Evolutionary conservation across 805 yeast species (phyloP).

Genomic region (Schizosaccharomyces japonicus): DNA sequence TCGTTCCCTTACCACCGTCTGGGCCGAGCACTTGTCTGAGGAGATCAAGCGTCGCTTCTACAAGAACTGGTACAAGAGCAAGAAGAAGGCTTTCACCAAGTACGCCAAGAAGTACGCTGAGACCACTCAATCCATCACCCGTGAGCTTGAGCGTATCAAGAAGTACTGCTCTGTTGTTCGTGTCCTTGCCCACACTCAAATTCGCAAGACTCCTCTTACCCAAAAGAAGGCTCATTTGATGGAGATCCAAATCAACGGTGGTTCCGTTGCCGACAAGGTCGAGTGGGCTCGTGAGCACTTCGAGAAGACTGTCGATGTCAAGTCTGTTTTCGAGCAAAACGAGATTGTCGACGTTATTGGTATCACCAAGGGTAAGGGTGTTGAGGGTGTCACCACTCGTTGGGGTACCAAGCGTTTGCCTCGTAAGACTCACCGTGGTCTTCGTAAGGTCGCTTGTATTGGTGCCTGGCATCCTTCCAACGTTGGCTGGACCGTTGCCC

Average conservation of each 20-base stretch:
- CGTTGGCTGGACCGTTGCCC: conserved; percentile 98
- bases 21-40: conserved; percentile 99
- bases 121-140: conserved; percentile 55
- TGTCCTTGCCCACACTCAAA: conserved; percentile 97
- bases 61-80: conserved; percentile 99
- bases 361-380: conserved; percentile 99
- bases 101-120: conserved; percentile 91
- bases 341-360: conserved; percentile 97
- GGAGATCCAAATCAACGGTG: conserved; percentile 99
- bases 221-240: conserved; percentile 99
- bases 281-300: conserved; percentile 97
- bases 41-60: conserved; percentile 99
- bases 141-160: conserved; percentile 93
- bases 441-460: conserved; percentile 99
- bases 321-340: conserved; percentile 92
- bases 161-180: conserved; percentile 97
- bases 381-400: conserved; percentile 99
- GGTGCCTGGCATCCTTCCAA: conserved; percentile 99
- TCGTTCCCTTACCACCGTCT: conserved; percentile 96
- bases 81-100: conserved; percentile 99
- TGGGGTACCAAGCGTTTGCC: conserved; percentile 99
- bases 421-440: conserved; percentile 99
- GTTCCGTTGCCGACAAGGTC: conserved; percentile 90
- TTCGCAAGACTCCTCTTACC: conserved; percentile 94
- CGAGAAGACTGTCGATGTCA: conserved; percentile 93